Conservation (phyloP, 768 basidiomycete species). For the Crassisporium funariophilum region DNA sequence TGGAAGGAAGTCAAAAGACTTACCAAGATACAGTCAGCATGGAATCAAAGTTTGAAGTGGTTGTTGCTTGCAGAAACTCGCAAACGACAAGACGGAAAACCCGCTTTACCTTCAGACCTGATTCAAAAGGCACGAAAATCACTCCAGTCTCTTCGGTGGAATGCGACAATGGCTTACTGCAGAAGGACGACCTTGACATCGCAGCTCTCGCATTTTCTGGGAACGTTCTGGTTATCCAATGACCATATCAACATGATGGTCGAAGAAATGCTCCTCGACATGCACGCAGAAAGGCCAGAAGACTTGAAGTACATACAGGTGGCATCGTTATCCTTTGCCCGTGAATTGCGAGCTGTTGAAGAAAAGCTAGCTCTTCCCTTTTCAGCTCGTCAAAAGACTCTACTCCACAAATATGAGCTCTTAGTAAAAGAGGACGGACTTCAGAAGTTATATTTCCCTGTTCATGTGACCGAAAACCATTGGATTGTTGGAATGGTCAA, state of each 20-base stretch:
- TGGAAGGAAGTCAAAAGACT: conserved; percentile 3
- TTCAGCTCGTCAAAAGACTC: background rate
- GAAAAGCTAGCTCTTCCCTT: background rate
- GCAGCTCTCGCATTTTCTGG: conserved; percentile 6
- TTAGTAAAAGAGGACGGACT: conserved; percentile 3
- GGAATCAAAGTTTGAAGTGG: conserved; percentile 5
- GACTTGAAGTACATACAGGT: background rate
- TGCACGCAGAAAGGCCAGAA: background rate
- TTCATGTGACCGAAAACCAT: conserved; percentile 7
- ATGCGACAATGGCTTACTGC: background rate
- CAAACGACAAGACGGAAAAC: background rate
- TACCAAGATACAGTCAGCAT: background rate
- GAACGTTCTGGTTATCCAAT: conserved; percentile 8
- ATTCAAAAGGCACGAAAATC: background rate
- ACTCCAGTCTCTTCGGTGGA: conserved; percentile 1
- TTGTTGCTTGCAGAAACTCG: background rate
- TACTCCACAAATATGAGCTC: background rate
- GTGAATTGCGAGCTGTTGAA: background rate
- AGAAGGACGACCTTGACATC: background rate
- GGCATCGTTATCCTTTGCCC: background rate
- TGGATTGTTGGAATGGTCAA: conserved; percentile 8
- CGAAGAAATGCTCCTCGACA: background rate
- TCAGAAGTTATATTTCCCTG: conserved; percentile 3
- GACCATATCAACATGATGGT: conserved; percentile 11
- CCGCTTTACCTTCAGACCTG: background rate